Conservation (phyloP, 31 red algal species). For the Endocladia muricata region DNA sequence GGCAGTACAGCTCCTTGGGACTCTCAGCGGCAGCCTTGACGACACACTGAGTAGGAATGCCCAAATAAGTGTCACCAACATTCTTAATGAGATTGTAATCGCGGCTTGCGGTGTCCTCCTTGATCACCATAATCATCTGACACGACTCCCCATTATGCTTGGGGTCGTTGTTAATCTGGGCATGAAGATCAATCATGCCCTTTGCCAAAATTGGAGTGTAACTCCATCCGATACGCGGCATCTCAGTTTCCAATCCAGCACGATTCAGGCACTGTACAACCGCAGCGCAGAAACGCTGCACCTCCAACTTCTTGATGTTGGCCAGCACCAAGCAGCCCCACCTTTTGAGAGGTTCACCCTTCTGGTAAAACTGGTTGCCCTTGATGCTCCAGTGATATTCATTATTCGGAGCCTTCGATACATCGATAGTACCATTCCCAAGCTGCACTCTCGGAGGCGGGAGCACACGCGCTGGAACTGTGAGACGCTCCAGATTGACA, state of each 20-base stretch:
- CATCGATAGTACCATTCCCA: slow-evolving; percentile 20
- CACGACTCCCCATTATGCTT: slow-evolving; percentile 12
- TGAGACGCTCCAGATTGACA: slow-evolving; percentile 41
- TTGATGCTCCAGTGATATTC: slow-evolving; percentile 56
- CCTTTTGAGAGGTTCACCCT: slow-evolving; percentile 7
- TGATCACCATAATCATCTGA: slow-evolving; percentile 74
- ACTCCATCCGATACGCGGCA: slow-evolving; percentile 14
- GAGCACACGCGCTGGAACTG: slow-evolving; percentile 32
- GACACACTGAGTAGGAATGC: slow-evolving; percentile 69
- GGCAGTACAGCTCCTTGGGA: slow-evolving; percentile 53
- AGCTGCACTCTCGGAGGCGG: slow-evolving; percentile 43
- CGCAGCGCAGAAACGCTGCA: slow-evolving; percentile 27
- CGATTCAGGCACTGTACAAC: slow-evolving; percentile 17
- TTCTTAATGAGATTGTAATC: slow-evolving; percentile 82
- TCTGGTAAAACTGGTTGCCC: slow-evolving; percentile 33
- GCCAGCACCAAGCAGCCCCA: slow-evolving; percentile 67
- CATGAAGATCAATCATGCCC: slow-evolving; percentile 47
- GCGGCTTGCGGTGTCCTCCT: slow-evolving; percentile 37
- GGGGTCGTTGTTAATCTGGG: slow-evolving; percentile 33
- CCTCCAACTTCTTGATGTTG: slow-evolving; percentile 1
- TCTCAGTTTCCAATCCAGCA: slow-evolving; percentile 28
- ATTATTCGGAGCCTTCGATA: slow-evolving; percentile 20
- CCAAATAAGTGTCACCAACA: slow-evolving; percentile 55
- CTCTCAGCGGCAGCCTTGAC: slow-evolving; percentile 26
- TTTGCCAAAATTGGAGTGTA: slow-evolving; percentile 34